A percentile compares a stretch with the other conserved stretches of the same genome.
These are phyloP conservation scores for Marasmius oreades DNA, from an alignment of 1,284 basidiomycete genomes.

Conservation along the genomic window DNA sequence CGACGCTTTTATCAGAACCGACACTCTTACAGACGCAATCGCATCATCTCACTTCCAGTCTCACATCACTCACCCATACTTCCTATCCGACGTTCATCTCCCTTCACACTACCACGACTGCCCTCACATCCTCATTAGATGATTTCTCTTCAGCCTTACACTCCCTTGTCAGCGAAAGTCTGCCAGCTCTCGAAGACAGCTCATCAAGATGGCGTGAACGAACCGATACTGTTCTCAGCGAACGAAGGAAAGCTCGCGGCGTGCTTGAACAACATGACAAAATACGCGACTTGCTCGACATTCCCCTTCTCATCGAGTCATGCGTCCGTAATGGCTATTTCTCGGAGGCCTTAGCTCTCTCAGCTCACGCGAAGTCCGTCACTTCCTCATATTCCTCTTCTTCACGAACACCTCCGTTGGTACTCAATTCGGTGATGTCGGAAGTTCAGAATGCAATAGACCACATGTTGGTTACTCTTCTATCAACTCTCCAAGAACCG, in stretches of 20 bases:
- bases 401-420: constrained; percentile 34
- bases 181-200: constrained; percentile 71
- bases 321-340: constrained; percentile 91
- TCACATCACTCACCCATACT: constrained; percentile 84
- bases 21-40: constrained; percentile 73
- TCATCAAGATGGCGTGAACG: constrained; percentile 57
- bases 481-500: constrained; percentile 77
- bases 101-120: constrained; percentile 69
- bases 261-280: constrained; percentile 91
- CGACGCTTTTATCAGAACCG: constrained; percentile 69
- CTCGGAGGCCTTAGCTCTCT: constrained; percentile 83
- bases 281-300: constrained; percentile 85
- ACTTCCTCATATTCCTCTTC: constrained; percentile 21
- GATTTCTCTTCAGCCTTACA: constrained; percentile 67
- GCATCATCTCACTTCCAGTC: constrained; percentile 79
- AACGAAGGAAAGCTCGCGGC: constrained; percentile 70
- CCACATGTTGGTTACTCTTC: constrained; percentile 74
- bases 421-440: constrained; percentile 58
- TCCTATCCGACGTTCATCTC: constrained; percentile 88
- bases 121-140: constrained; percentile 62
- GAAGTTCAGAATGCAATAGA: constrained; percentile 75
- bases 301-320: constrained; percentile 86
- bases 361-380: constrained; percentile 56
- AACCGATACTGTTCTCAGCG: constrained; percentile 40
- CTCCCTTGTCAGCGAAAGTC: constrained; percentile 56